phyloP scores from a whole-genome alignment of 805 yeast species.

The Hanseniaspora taiwanica region DNA sequence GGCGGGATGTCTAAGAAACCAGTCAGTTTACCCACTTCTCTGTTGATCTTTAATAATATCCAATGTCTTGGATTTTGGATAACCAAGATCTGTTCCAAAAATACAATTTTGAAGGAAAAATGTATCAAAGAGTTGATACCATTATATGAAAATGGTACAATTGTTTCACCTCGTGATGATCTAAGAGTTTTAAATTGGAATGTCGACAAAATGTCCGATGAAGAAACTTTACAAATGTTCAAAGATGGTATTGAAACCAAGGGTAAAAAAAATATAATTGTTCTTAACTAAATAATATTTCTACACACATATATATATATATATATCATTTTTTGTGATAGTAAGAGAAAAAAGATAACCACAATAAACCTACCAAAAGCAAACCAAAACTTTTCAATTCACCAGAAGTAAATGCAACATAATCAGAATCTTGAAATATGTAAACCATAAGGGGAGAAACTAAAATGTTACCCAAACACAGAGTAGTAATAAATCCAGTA shows the following conservation, averaged over 20 bases:
- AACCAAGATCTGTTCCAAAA: slow-evolving; percentile 52
- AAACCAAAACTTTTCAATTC: slow-evolving; percentile 20
- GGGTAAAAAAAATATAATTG: slow-evolving; percentile 20
- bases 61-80: slow-evolving; percentile 90
- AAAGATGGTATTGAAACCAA: slow-evolving; percentile 29
- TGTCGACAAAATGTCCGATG: slow-evolving; percentile 22
- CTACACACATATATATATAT: neutral
- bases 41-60: slow-evolving; percentile 80
- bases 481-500: slow-evolving; percentile 19
- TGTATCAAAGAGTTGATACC: slow-evolving; percentile 44
- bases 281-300: neutral
- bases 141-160: slow-evolving; percentile 43
- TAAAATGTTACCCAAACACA: slow-evolving; percentile 17
- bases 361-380: slow-evolving; percentile 15
- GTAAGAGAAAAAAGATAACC: slow-evolving; percentile 8
- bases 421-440: slow-evolving; percentile 18
- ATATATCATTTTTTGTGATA: slow-evolving; percentile 6
- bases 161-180: slow-evolving; percentile 37
- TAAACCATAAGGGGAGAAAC: slow-evolving; percentile 20
- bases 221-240: slow-evolving; percentile 30
- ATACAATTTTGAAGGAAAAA: slow-evolving; percentile 44
- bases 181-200: slow-evolving; percentile 24
- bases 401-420: slow-evolving; percentile 16
- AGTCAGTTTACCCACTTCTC: slow-evolving; percentile 76
- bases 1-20: slow-evolving; percentile 98